Evolutionary conservation across 345 rosid species (phyloP).

Genomic region (Balakata baccata): DNA sequence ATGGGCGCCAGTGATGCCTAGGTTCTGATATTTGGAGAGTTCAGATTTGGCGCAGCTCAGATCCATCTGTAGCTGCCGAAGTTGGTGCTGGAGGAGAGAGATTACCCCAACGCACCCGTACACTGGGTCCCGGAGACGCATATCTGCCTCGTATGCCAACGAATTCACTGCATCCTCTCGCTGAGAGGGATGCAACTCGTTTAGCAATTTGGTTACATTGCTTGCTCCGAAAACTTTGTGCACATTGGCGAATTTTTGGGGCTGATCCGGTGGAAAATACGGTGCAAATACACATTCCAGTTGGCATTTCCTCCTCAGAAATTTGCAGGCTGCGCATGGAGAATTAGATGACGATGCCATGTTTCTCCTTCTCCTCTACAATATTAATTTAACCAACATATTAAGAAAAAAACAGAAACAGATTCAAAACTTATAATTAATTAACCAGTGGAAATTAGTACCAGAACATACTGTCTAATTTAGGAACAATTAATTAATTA

Average conservation of each 20-base stretch:
- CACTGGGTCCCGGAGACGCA: conserved; percentile 33
- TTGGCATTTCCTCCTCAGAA: conserved; percentile 31
- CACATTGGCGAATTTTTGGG: conserved; percentile 29
- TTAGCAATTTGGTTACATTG: conserved; percentile 28
- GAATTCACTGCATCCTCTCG: conserved; percentile 34
- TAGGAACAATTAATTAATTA: background rate
- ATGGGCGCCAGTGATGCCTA: conserved; percentile 38
- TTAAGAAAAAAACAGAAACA: too few species aligned
- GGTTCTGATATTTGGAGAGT: conserved; percentile 32
- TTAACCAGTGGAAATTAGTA: background rate
- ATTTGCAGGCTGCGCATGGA: conserved; percentile 35
- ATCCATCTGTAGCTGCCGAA: conserved; percentile 34
- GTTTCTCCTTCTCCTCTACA: conserved; percentile 11
- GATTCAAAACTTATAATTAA: too few species aligned
- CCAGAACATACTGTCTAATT: background rate
- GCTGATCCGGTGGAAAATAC: conserved; percentile 35
- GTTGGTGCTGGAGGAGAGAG: conserved; percentile 32
- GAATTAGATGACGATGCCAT: conserved; percentile 31
- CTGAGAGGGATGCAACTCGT: conserved; percentile 34
- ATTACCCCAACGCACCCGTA: conserved; percentile 34
- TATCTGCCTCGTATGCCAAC: conserved; percentile 32
- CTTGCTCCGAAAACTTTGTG: conserved; percentile 34
- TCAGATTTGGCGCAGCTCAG: conserved; percentile 31
- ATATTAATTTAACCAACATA: background rate
- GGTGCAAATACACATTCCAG: conserved; percentile 32